Conservation (phyloP, 148 eudicot species). For the Rhododendron williamsianum region DNA sequence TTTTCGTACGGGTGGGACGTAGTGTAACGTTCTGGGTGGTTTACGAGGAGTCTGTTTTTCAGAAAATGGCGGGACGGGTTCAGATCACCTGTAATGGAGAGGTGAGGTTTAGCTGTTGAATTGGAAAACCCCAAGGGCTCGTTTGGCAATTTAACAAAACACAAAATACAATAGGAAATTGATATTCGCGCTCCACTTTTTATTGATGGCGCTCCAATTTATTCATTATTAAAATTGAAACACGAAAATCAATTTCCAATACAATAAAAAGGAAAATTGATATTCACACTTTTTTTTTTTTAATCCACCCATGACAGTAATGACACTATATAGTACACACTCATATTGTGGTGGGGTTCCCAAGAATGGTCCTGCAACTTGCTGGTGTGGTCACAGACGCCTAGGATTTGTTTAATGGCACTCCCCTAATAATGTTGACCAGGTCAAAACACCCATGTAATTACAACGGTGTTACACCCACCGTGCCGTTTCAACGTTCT, state of each 20-base stretch:
- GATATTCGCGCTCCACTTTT: too few relatives aligned
- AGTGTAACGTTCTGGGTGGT: conserved; percentile 8
- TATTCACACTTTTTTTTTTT: too few relatives aligned
- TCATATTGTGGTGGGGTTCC: neutral
- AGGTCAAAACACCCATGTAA: neutral
- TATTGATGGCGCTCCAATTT: too few relatives aligned
- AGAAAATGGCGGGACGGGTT: conserved; percentile 1
- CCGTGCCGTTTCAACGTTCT: too few relatives aligned
- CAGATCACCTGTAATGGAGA: neutral
- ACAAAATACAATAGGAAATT: neutral
- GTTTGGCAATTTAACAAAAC: neutral
- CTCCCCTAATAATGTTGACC: neutral
- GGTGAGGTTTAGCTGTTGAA: neutral
- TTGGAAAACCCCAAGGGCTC: neutral
- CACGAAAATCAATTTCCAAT: too few relatives aligned
- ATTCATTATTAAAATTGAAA: too few relatives aligned
- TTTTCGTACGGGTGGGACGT: neutral
- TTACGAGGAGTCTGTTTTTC: neutral
- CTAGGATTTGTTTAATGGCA: neutral
- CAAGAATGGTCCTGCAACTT: neutral
- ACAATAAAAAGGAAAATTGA: too few relatives aligned
- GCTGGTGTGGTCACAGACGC: neutral
- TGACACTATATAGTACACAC: neutral
- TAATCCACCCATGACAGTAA: too few relatives aligned
- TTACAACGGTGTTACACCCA: too few relatives aligned